Percentiles rank a stretch among this genome's conserved stretches.
Conservation (phyloP, 164 flowering plant genomes). For the Tinospora cordifolia region DNA sequence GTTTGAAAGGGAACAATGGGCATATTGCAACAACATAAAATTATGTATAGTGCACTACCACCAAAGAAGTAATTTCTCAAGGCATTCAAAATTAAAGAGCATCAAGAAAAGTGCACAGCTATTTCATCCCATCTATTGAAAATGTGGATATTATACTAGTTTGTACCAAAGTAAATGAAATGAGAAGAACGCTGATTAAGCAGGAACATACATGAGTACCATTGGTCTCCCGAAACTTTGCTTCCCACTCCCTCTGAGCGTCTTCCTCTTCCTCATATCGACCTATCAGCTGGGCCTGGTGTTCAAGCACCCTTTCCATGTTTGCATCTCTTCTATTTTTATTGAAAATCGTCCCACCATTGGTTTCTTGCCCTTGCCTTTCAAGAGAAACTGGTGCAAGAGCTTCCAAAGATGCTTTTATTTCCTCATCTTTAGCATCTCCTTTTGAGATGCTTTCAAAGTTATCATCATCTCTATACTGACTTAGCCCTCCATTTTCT, state of each 20-base stretch:
- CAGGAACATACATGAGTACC: constrained; percentile 46
- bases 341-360: constrained; percentile 14
- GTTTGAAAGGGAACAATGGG: not conserved
- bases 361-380: constrained; percentile 13
- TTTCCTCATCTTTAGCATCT: constrained; percentile 12
- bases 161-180: not conserved
- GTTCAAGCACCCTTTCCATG: constrained; percentile 67
- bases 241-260: constrained; percentile 92
- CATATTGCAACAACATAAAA: not conserved
- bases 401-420: constrained; percentile 11
- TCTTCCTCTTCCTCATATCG: constrained; percentile 64
- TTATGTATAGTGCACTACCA: not conserved
- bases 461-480: constrained; percentile 13
- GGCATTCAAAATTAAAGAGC: not conserved
- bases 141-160: not conserved
- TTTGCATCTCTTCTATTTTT: constrained; percentile 29
- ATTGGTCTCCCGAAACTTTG: constrained; percentile 58
- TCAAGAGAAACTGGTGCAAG: constrained; percentile 16
- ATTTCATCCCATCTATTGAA: not conserved
- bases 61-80: not conserved
- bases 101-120: not conserved
- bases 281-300: constrained; percentile 60
- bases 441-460: constrained; percentile 10
- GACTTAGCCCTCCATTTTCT: constrained; percentile 15
- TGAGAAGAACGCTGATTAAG: not conserved